These are phyloP conservation scores for Nitzschia sp. DNA, from an alignment of 108 stramenopile species.

Conservation along the genomic window DNA sequence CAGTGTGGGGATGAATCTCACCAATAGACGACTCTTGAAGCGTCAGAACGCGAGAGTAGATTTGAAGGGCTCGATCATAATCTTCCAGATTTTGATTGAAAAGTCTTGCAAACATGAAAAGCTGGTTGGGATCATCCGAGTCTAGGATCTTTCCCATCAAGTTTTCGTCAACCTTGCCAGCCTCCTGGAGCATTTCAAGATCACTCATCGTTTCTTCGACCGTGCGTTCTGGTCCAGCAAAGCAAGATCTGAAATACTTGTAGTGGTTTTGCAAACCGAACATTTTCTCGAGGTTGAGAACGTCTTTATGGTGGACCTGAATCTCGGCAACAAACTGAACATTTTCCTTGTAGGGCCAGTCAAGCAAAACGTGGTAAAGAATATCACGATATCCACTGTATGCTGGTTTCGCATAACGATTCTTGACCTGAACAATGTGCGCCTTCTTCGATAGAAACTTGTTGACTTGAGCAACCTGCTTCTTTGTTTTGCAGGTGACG, in stretches of 20 bases:
- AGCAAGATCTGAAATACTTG: constrained; percentile 39
- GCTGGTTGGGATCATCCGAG: constrained; percentile 30
- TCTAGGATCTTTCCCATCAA: constrained; percentile 31
- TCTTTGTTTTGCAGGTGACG: constrained; percentile 40
- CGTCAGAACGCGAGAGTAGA: constrained; percentile 30
- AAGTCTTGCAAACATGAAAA: constrained; percentile 32
- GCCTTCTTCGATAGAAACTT: constrained; percentile 40
- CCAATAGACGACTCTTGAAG: constrained; percentile 29
- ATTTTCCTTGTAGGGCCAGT: constrained; percentile 38
- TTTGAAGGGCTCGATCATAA: constrained; percentile 33
- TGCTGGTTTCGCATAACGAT: constrained; percentile 34
- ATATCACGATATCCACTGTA: constrained; percentile 44
- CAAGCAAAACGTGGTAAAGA: constrained; percentile 36
- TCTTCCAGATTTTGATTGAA: constrained; percentile 39
- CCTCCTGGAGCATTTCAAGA: constrained; percentile 26
- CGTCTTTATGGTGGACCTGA: constrained; percentile 46
- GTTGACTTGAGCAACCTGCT: constrained; percentile 36
- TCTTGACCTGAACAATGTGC: constrained; percentile 42
- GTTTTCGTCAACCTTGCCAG: constrained; percentile 26
- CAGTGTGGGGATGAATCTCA: constrained; percentile 38
- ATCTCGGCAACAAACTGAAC: constrained; percentile 42
- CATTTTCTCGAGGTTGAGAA: constrained; percentile 38
- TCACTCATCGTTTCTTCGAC: constrained; percentile 28
- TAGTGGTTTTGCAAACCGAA: constrained; percentile 39
- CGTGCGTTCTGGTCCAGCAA: constrained; percentile 28